Conservation (phyloP, 768 basidiomycete species). For the Boletus rubropictus region DNA sequence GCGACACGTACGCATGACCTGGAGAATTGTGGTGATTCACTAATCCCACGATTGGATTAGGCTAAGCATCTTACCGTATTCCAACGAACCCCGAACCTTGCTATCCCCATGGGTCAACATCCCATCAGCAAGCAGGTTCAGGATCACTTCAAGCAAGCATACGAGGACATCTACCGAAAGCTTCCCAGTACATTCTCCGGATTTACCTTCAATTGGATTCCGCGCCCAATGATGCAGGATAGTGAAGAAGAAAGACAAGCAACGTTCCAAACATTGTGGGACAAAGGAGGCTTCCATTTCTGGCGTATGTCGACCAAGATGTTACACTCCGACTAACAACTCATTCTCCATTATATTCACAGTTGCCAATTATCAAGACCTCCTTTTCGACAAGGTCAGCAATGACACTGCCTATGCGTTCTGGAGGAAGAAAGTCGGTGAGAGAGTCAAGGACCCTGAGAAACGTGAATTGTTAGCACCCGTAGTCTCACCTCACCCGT, state of each 20-base stretch:
- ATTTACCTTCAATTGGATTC: neutral
- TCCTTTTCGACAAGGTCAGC: neutral
- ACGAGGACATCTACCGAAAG: slow-evolving; percentile 8
- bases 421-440: slow-evolving; percentile 8
- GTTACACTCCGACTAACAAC: too few species aligned
- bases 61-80: slow-evolving; percentile 7
- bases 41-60: neutral
- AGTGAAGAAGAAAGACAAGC: slow-evolving; percentile 9
- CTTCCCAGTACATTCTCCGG: slow-evolving; percentile 1
- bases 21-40: too few species aligned
- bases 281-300: slow-evolving; percentile 8
- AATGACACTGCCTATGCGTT: slow-evolving; percentile 7
- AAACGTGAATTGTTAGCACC: neutral
- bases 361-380: slow-evolving; percentile 10
- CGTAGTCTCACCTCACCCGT: neutral
- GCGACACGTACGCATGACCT: slow-evolving; percentile 1
- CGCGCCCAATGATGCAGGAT: slow-evolving; percentile 6
- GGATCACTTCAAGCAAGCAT: slow-evolving; percentile 7
- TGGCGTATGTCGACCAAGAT: neutral
- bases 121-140: slow-evolving; percentile 6
- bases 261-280: slow-evolving; percentile 7
- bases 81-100: slow-evolving; percentile 16
- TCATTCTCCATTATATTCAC: neutral
- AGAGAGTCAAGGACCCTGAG: neutral
- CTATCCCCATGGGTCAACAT: slow-evolving; percentile 10